Percentiles rank a stretch among this genome's conserved stretches.
phyloP scores from a whole-genome alignment of 1,284 basidiomycete species.

The Lentinula novae-zelandiae region DNA sequence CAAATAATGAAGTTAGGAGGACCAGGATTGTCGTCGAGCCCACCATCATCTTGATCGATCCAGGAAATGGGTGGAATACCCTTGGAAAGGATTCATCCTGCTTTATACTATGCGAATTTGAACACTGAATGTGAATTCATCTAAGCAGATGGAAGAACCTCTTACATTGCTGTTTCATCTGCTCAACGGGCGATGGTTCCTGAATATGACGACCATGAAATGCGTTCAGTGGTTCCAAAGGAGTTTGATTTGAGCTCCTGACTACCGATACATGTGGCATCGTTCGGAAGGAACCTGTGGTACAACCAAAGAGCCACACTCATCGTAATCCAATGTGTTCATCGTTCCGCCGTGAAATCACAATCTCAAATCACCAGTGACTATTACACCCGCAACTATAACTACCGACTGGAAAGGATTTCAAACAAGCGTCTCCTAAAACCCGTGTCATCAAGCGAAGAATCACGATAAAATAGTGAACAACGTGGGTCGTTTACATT shows the following conservation, averaged over 20 bases:
- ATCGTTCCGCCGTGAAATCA: background rate
- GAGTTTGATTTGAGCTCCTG: background rate
- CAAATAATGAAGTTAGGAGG: background rate
- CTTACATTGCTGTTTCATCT: background rate
- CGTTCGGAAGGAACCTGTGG: background rate
- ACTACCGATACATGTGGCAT: conserved; percentile 2
- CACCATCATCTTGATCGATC: background rate
- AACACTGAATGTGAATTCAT: background rate
- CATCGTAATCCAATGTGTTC: background rate
- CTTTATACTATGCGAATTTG: background rate
- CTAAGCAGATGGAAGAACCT: background rate
- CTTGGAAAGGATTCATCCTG: background rate
- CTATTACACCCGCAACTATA: background rate
- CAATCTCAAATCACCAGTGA: background rate
- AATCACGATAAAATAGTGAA: background rate
- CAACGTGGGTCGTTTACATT: background rate
- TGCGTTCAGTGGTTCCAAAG: background rate
- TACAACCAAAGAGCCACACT: background rate
- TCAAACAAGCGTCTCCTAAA: background rate
- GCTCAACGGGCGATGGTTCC: background rate
- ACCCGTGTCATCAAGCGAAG: background rate
- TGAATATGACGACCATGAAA: background rate
- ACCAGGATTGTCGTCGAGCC: background rate
- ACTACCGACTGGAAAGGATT: background rate
- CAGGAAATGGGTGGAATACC: background rate